Evolutionary conservation across 2,329 filamentous ascomycete genomes (phyloP), one percentile per base, ranked within the genome.

Genomic region (Ilyonectria sp.): DNA sequence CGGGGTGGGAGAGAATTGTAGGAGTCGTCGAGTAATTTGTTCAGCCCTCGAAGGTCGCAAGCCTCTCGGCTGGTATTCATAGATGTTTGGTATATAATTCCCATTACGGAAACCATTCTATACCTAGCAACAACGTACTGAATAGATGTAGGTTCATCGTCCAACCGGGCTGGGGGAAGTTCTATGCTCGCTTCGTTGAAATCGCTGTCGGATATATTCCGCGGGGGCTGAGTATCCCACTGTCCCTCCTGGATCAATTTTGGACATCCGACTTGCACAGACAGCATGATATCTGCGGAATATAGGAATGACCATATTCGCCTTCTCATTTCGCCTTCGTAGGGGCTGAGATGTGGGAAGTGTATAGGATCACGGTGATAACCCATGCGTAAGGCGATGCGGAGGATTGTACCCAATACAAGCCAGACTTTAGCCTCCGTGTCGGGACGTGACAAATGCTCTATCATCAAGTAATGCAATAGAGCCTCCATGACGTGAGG

Each of bases 281-380:
- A 54, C 4, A 50, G 17, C 49, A 60, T 37, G 4, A 60, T 21
- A 31, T 67, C 65, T 2, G 46, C 35, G 1, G 56, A 44, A n/a
- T 60, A 60, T 0, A 67, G 44, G 4, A 35, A 46, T 5, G 54
- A 9, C 65, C 65, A 67, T 8, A 64, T 17, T 2, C 65, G 65
- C 13, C 65, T 50, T 26, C 65, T 56, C 35, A 67, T 67, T 15
- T 67, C 65, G 1, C 60, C 55, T 8, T 67, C 37, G 11, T 56
- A 57, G 1, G 54, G 40, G 2, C 43, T 64, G 23, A 67, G 29
- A 21, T 46, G 60, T 4, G 47, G 47, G 7, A 67, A 67, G 29
- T 67, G 65, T 0, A 55, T 52, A 8, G 65, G 65, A 19, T 67
- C 65, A 2, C 65, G 40, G 10, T 67, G 65, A 33, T 67, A 67